Percentiles rank a stretch among this genome's conserved stretches.
These are phyloP conservation scores for Coemansia sp. DNA, from an alignment of 192 early-diverging fungal genomes.

Conservation along the genomic window DNA sequence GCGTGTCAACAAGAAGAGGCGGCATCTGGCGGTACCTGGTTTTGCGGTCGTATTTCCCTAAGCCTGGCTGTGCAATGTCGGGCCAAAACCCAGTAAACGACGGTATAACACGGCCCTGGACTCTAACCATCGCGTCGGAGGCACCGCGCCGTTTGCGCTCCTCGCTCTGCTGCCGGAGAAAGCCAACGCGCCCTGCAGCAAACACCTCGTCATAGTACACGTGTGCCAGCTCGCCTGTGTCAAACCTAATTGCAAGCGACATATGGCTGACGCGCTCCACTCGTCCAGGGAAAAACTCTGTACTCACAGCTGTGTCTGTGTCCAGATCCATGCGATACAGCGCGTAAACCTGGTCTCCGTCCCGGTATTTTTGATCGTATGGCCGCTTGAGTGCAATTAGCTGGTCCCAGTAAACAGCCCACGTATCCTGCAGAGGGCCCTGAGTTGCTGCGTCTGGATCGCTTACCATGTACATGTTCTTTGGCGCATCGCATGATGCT, in stretches of 20 bases:
- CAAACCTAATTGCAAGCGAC: slow-evolving; percentile 33
- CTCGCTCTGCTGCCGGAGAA: slow-evolving; percentile 38
- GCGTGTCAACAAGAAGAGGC: slow-evolving; percentile 15
- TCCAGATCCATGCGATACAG: slow-evolving; percentile 41
- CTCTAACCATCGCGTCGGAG: slow-evolving; percentile 23
- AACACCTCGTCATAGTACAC: slow-evolving; percentile 55
- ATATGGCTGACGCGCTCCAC: slow-evolving; percentile 22
- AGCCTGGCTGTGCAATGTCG: slow-evolving; percentile 16
- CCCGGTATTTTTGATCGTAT: slow-evolving; percentile 36
- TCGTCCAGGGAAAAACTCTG: slow-evolving; percentile 44
- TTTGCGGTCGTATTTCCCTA: slow-evolving; percentile 36
- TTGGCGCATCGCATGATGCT: slow-evolving; percentile 28
- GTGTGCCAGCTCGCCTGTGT: slow-evolving; percentile 30
- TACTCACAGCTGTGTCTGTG: slow-evolving; percentile 31
- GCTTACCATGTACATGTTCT: slow-evolving; percentile 40
- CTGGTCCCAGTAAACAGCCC: slow-evolving; percentile 52
- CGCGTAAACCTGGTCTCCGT: slow-evolving; percentile 49
- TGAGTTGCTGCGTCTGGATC: slow-evolving; percentile 15
- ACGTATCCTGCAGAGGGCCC: slow-evolving; percentile 14
- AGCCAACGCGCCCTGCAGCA: slow-evolving; percentile 41
- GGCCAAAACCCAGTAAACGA: slow-evolving; percentile 56
- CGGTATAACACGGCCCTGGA: slow-evolving; percentile 20
- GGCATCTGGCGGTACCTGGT: slow-evolving; percentile 36
- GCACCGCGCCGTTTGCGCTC: slow-evolving; percentile 13
- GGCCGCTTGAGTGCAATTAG: slow-evolving; percentile 36